These are phyloP conservation scores for Gastrolobium villosum DNA, from an alignment of 306 rosid genomes.

Conservation along the genomic window DNA sequence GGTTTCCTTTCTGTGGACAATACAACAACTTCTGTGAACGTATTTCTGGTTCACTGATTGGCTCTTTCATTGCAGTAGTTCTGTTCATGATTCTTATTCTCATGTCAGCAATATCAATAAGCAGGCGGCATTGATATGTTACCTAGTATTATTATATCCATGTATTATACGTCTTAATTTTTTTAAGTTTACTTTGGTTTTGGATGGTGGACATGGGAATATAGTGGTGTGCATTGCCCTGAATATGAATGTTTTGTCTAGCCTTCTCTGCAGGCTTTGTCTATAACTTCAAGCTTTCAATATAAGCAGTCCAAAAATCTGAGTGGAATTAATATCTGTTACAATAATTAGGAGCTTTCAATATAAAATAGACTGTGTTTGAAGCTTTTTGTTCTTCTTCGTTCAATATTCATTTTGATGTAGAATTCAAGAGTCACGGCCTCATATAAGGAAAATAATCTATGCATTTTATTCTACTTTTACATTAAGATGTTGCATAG, in stretches of 20 bases:
- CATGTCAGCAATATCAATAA: constrained; percentile 54
- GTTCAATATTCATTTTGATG: background rate
- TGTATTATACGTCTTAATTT: background rate
- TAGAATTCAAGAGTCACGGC: background rate
- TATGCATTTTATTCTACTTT: background rate
- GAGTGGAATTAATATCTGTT: background rate
- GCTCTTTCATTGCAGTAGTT: constrained; percentile 58
- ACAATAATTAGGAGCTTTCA: background rate
- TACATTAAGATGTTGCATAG: background rate
- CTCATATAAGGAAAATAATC: background rate
- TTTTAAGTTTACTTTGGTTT: background rate
- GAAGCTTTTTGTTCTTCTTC: constrained; percentile 5
- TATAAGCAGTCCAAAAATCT: background rate
- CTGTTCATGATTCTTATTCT: constrained; percentile 56
- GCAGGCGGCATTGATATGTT: constrained; percentile 51
- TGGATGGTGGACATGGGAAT: background rate
- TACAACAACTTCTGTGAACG: constrained; percentile 60
- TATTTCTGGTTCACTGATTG: constrained; percentile 63
- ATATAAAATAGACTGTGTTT: background rate
- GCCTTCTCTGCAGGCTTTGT: constrained; percentile 14
- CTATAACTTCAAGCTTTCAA: background rate
- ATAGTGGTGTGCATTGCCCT: background rate
- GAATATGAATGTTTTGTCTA: constrained; percentile 30
- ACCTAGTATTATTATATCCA: background rate
- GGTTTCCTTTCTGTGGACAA: constrained; percentile 68